Base-by-base conservation (phyloP, 768 basidiomycete species). In the Kondoa malvinella region DNA sequence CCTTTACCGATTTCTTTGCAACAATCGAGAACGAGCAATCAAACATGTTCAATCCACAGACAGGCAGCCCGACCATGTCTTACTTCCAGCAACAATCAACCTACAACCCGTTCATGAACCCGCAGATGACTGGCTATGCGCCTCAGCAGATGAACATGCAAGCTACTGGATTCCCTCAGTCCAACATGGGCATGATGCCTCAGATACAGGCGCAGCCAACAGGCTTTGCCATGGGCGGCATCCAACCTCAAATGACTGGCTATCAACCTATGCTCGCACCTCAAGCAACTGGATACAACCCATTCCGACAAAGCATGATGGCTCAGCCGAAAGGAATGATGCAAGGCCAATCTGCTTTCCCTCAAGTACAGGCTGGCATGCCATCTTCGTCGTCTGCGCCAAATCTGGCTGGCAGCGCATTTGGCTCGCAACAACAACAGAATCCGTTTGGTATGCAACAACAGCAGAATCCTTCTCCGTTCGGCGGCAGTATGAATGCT, bases 11-110 rank as follows among this genome's bases (percentile, higher is more conserved):
- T 77, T 92, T 99, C 80, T 95, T 99, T 78, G 78, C 81, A 30
- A 83, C 88, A 3, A 94, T 99, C 71, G 92, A 95, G 75, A 82
- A 83, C 66, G 85, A 87, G 29, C 86, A 88, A 74, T 81, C 84
- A 8, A 80, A 83, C n/a, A 84, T 84, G 80, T 86, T 85, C 75
- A 84, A 84, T 69, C 82, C 85, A 4, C 81, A 83, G 69, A 81
- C 82, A 3, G 81, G 81, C 73, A 84, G 70, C 30, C 75, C 73
- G 4, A 71, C 64, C 66, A 68, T 67, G 57, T 67, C 73, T 69
- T 74, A 73, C 72, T 76, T 76, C 73, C 71, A 75, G 34, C 75
- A 74, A 66, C 84, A 83, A 74, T 79, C 81, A 0, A 78, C 78
- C 15, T 80, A 83, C 72, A 94, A 94, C 75, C 92, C 92, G 0